Evolutionary conservation across 192 early-diverging fungal species (phyloP), one percentile per base, ranked within the genome.

Genomic region (Podila horticola): DNA sequence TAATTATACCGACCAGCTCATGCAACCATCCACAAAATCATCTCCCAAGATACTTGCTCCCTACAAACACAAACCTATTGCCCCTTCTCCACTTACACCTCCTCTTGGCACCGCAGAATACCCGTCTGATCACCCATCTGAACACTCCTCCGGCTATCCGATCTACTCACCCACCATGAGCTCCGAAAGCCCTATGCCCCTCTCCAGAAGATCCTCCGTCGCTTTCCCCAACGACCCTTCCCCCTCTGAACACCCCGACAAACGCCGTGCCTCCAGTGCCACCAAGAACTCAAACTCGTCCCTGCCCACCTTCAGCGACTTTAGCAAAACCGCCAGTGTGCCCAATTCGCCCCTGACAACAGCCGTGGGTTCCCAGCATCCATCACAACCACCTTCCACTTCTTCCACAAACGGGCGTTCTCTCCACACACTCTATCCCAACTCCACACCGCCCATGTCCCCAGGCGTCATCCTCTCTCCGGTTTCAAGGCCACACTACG

Each of bases 361-460:
- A 59, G 31, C 38, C 69, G 19, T 49, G 52, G 15, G 63, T 65
- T 41, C 66, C 30, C 31, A 50, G 34, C 51, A 67, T 19, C 49
- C 45, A 50, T 29, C 17, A 51, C 17, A 11, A n/a, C 50, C 50
- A 29, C 55, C 59, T n/a, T 28, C 15, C 26, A 17, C 59, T 41
- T 11, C 59, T 2, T 19, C 68, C 11, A 58, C 67, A 20, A 58
- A 49, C 33, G 26, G 34, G 10, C 41, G 66, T 2, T 17, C 22
- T 22, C 58, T 70, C 0, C 45, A 36, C 26, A 59, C 71, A 64
- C 71, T 65, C 58, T 81, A 81, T 26, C 66, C 71, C 41, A 67
- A 72, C 38, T 51, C 66, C 41, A 81, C 77, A 11, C 77, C 77
- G 9, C 70, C 77, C 45, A 81, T 81, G 77, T 81, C 77, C 17